Evolutionary conservation across 2,329 filamentous ascomycete genomes (phyloP).

Genomic region (Pleurostoma richardsiae): DNA sequence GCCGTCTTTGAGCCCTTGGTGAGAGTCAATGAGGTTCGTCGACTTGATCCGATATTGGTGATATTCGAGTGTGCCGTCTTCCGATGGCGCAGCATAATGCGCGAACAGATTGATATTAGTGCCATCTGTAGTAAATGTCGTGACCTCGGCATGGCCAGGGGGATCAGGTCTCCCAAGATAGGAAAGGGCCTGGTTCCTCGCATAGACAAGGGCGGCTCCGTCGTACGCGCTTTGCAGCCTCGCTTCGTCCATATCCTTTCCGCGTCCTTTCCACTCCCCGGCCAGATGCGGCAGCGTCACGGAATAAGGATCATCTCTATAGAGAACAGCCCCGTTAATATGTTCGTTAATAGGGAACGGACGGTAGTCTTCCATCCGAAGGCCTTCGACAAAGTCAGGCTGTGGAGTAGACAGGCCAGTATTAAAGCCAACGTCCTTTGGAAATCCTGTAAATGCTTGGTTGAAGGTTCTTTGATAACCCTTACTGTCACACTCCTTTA

Average conservation of each 20-base stretch:
- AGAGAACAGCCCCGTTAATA: slow-evolving; percentile 12
- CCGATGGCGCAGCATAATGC: slow-evolving; percentile 14
- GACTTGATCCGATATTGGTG: slow-evolving; percentile 14
- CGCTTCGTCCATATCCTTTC: slow-evolving; percentile 9
- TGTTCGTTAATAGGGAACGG: slow-evolving; percentile 7
- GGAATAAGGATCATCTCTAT: slow-evolving; percentile 11
- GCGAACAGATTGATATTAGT: slow-evolving; percentile 16
- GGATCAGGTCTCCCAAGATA: slow-evolving; percentile 11
- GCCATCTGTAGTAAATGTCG: slow-evolving; percentile 20
- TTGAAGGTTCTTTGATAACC: slow-evolving; percentile 5
- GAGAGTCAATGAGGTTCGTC: slow-evolving; percentile 8
- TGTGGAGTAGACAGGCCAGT: slow-evolving; percentile 16
- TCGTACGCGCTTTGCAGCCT: slow-evolving; percentile 14
- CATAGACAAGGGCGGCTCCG: slow-evolving; percentile 20
- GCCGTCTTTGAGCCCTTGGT: slow-evolving; percentile 5
- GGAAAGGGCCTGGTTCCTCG: slow-evolving; percentile 16
- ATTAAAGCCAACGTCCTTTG: slow-evolving; percentile 19
- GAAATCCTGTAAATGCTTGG: slow-evolving; percentile 12
- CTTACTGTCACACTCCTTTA: slow-evolving; percentile 9
- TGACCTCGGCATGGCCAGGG: slow-evolving; percentile 13
- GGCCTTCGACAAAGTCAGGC: slow-evolving; percentile 20
- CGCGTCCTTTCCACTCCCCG: slow-evolving; percentile 15
- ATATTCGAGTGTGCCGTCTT: slow-evolving; percentile 11
- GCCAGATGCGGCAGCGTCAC: slow-evolving; percentile 19
- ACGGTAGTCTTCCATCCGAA: slow-evolving; percentile 4